phyloP scores from a whole-genome alignment of 441 rosid genomes.

The Hura crepitans region DNA sequence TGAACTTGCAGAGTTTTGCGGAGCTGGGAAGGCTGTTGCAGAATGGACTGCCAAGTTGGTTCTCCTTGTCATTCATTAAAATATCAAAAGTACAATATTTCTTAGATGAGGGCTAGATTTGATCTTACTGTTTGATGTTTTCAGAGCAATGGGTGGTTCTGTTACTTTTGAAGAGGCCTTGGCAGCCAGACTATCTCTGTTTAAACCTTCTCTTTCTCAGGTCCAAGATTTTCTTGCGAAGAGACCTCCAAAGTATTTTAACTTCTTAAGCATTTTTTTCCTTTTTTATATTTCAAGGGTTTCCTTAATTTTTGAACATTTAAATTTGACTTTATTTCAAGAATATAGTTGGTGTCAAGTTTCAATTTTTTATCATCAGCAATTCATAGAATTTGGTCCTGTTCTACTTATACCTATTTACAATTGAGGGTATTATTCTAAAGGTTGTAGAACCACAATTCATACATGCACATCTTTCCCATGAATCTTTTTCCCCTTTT shows the following conservation, averaged over 20 bases:
- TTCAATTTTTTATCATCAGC: neutral
- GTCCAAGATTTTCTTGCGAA: slow-evolving; percentile 72
- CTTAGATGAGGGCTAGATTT: slow-evolving; percentile 7
- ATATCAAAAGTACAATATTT: neutral
- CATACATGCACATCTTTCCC: neutral
- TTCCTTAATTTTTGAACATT: neutral
- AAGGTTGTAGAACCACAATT: neutral
- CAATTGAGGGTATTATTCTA: neutral
- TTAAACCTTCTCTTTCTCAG: slow-evolving; percentile 75
- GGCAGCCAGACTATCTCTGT: slow-evolving; percentile 77
- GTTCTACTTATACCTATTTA: neutral
- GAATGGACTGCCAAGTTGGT: slow-evolving; percentile 97
- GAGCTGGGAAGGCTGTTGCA: slow-evolving; percentile 95
- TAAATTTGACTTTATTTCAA: neutral
- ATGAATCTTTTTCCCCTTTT: neutral
- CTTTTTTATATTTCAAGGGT: neutral
- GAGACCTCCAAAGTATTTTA: slow-evolving; percentile 72
- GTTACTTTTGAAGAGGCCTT: slow-evolving; percentile 93
- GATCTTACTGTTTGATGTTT: slow-evolving; percentile 23
- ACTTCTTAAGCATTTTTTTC: slow-evolving; percentile 8
- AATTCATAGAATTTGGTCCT: neutral
- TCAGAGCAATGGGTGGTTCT: slow-evolving; percentile 97
- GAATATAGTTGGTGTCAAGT: neutral
- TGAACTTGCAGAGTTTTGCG: slow-evolving; percentile 97
- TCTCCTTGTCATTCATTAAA: slow-evolving; percentile 12